These are phyloP conservation scores for Torulaspora globosa DNA, from an alignment of 1,139 yeast species.

Conservation along the genomic window DNA sequence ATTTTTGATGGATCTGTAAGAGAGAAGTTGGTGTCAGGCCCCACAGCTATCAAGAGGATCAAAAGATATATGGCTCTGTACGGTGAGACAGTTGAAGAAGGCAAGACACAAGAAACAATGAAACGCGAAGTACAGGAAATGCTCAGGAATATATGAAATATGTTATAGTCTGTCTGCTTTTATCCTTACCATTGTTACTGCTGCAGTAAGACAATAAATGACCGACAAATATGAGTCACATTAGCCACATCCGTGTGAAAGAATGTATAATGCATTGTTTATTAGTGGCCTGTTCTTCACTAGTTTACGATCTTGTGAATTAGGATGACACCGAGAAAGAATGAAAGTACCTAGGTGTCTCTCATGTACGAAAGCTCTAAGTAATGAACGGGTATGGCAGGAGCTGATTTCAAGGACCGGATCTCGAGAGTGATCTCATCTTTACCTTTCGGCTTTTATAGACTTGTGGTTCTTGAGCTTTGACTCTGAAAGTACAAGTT, in stretches of 20 bases:
- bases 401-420: not conserved
- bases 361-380: no score
- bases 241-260: no score
- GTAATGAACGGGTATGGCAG: not conserved
- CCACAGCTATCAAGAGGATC: conserved; percentile 43
- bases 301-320: no score
- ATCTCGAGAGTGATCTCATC: not conserved
- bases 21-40: conserved; percentile 43
- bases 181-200: not conserved
- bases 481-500: conserved; percentile 22
- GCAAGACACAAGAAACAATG: conserved; percentile 17
- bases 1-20: conserved; percentile 54
- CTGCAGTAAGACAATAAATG: conserved; percentile 4
- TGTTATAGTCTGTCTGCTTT: not conserved
- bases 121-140: conserved; percentile 17
- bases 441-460: not conserved
- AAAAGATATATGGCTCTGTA: conserved; percentile 50
- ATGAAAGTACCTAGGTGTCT: no score
- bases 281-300: no score
- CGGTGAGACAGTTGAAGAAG: conserved; percentile 48
- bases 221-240: not conserved
- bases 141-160: conserved; percentile 15
- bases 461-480: conserved; percentile 5
- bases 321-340: no score
- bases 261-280: no score